Conservation (phyloP, 441 rosid species). For the Arabidopsis lyrata region DNA sequence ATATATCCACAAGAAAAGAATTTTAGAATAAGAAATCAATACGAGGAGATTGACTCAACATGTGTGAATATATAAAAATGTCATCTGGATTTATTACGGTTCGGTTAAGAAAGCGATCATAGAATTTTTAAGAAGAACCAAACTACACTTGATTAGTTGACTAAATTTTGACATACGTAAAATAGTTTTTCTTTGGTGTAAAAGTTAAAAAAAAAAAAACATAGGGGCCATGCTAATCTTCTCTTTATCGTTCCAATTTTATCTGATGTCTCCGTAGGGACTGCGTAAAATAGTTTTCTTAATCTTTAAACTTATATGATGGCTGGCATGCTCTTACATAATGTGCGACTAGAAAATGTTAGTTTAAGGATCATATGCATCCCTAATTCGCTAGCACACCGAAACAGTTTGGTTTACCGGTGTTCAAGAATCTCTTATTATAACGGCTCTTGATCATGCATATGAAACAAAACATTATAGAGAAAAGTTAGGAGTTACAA, state of each 20-base stretch:
- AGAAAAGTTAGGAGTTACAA: neutral
- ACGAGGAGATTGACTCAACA: too few relatives aligned
- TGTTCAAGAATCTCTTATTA: neutral
- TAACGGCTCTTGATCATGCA: neutral
- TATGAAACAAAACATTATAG: neutral
- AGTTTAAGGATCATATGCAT: neutral
- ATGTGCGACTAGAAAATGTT: neutral
- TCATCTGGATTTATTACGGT: neutral
- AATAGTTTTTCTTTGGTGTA: neutral
- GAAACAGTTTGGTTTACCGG: neutral
- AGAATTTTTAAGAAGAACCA: neutral
- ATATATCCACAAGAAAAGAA: too few relatives aligned
- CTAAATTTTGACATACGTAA: too few relatives aligned
- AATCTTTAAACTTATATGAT: neutral
- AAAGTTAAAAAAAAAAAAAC: too few relatives aligned
- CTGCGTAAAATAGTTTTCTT: neutral
- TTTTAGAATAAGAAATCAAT: too few relatives aligned
- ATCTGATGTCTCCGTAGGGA: constrained; percentile 46
- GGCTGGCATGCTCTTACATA: neutral
- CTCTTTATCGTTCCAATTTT: constrained; percentile 80
- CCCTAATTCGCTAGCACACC: neutral
- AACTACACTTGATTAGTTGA: neutral
- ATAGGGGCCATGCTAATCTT: constrained; percentile 75
- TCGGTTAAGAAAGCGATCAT: neutral
- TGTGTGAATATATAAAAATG: too few relatives aligned